A percentile compares a stretch with the other conserved stretches of the same genome.
phyloP scores from a whole-genome alignment of 768 basidiomycete genomes.

The Kwoniella newhampshirensis region DNA sequence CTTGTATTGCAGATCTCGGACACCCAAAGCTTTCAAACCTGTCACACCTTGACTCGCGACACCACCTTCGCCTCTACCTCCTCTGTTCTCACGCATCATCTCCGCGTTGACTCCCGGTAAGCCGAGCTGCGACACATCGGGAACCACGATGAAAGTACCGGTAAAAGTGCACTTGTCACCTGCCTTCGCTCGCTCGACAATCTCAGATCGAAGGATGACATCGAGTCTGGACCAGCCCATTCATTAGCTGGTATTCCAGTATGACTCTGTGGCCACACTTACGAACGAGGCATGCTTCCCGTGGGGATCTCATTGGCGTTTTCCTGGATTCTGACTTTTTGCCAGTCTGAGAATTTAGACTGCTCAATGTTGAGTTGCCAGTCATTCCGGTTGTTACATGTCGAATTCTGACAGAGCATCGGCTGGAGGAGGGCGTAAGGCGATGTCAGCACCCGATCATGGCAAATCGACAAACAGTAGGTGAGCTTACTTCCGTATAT shows the following conservation, averaged over 20 bases:
- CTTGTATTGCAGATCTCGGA: slow-evolving; percentile 94
- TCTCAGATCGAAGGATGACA: slow-evolving; percentile 88
- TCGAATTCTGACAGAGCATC: slow-evolving; percentile 86
- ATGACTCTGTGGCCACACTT: slow-evolving; percentile 11
- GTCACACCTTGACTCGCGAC: slow-evolving; percentile 70
- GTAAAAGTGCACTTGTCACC: slow-evolving; percentile 99
- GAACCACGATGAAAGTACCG: slow-evolving; percentile 96
- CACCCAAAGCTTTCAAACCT: slow-evolving; percentile 89
- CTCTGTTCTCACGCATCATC: slow-evolving; percentile 79
- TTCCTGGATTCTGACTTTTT: slow-evolving; percentile 98
- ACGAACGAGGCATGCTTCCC: slow-evolving; percentile 88
- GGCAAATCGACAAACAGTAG: background rate
- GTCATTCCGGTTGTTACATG: slow-evolving; percentile 81
- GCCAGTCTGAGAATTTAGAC: slow-evolving; percentile 98
- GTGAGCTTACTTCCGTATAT: slow-evolving; percentile 78
- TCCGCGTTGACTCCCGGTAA: slow-evolving; percentile 92
- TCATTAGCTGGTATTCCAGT: background rate
- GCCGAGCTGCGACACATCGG: slow-evolving; percentile 94
- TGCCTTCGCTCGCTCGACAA: slow-evolving; percentile 98
- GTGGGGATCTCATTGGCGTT: slow-evolving; percentile 98
- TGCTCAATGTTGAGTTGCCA: slow-evolving; percentile 96
- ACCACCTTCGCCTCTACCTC: slow-evolving; percentile 62
- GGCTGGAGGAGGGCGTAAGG: slow-evolving; percentile 61
- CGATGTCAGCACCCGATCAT: background rate
- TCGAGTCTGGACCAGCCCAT: slow-evolving; percentile 65